A percentile compares a stretch with the other conserved stretches of the same genome.
These are phyloP conservation scores for Hypoxylon sp. DNA, from an alignment of 2,329 filamentous ascomycete species.

Conservation along the genomic window DNA sequence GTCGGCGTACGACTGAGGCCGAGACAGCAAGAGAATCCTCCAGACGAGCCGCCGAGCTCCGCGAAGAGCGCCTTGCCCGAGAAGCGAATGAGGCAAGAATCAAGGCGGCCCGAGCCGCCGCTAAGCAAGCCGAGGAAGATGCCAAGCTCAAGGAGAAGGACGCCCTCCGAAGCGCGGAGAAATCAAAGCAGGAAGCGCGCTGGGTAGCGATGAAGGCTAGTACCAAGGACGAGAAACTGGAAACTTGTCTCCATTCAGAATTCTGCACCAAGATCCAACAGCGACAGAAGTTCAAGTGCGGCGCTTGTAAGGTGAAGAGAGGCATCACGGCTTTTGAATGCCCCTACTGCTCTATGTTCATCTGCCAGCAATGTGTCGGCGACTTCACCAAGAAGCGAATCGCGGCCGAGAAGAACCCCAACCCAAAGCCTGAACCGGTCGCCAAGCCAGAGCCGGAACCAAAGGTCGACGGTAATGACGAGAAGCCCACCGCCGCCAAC, in stretches of 20 bases:
- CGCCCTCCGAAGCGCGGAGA: conserved; percentile 20
- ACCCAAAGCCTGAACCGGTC: neutral
- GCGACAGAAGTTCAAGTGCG: conserved; percentile 49
- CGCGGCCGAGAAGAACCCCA: conserved; percentile 13
- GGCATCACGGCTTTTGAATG: conserved; percentile 49
- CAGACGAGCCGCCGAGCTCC: neutral
- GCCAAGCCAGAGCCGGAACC: neutral
- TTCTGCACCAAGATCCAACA: conserved; percentile 45
- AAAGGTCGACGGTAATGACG: neutral
- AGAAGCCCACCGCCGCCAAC: neutral
- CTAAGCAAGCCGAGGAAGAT: conserved; percentile 30
- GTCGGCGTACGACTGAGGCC: too few species aligned
- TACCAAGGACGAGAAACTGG: conserved; percentile 42
- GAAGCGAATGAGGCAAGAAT: conserved; percentile 6
- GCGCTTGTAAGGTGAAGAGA: conserved; percentile 42
- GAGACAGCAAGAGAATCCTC: too few species aligned
- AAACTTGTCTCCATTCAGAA: conserved; percentile 46
- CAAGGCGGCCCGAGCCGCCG: conserved; percentile 17
- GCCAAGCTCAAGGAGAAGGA: conserved; percentile 10
- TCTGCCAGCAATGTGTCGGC: conserved; percentile 49
- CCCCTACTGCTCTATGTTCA: conserved; percentile 42
- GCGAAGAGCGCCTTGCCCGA: neutral
- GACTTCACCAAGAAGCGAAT: conserved; percentile 40
- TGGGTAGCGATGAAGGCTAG: conserved; percentile 36
- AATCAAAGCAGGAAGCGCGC: conserved; percentile 41